These are phyloP conservation scores for Holtermanniella nyarrowii DNA, from an alignment of 768 basidiomycete genomes.

Conservation along the genomic window DNA sequence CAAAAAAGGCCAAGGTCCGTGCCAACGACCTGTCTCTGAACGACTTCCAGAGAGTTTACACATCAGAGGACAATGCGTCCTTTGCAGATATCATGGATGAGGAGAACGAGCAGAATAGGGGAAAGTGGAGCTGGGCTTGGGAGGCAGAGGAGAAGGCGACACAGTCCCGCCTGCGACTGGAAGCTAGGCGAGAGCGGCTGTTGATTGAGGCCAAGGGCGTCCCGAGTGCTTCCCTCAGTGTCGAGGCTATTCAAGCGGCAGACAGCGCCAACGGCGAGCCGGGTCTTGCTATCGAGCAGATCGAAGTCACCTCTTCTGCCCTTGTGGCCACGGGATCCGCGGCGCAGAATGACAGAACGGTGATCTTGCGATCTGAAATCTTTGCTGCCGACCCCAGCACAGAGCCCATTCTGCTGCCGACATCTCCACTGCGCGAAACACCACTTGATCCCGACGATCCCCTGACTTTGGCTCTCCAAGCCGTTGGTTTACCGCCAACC, in stretches of 20 bases:
- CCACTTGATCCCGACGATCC: conserved; percentile 28
- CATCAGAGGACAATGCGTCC: conserved; percentile 94
- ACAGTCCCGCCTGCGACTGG: conserved; percentile 7
- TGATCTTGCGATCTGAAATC: background rate
- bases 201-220: conserved; percentile 27
- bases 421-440: conserved; percentile 12
- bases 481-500: conserved; percentile 39
- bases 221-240: conserved; percentile 20
- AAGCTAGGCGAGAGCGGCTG: conserved; percentile 7
- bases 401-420: background rate
- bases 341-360: background rate
- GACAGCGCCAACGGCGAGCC: background rate
- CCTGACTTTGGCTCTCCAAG: conserved; percentile 28
- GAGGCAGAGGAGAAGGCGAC: conserved; percentile 78
- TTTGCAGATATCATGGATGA: conserved; percentile 85
- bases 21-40: conserved; percentile 58
- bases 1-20: conserved; percentile 2
- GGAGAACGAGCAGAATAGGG: conserved; percentile 66
- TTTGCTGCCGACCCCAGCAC: background rate
- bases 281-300: background rate
- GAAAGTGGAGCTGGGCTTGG: conserved; percentile 87
- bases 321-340: conserved; percentile 9
- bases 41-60: conserved; percentile 78
- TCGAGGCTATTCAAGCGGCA: conserved; percentile 3
- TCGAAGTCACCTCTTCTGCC: conserved; percentile 11